Conservation (phyloP, 176 grass and related monocot genomes). For the Alopecurus myosuroides region DNA sequence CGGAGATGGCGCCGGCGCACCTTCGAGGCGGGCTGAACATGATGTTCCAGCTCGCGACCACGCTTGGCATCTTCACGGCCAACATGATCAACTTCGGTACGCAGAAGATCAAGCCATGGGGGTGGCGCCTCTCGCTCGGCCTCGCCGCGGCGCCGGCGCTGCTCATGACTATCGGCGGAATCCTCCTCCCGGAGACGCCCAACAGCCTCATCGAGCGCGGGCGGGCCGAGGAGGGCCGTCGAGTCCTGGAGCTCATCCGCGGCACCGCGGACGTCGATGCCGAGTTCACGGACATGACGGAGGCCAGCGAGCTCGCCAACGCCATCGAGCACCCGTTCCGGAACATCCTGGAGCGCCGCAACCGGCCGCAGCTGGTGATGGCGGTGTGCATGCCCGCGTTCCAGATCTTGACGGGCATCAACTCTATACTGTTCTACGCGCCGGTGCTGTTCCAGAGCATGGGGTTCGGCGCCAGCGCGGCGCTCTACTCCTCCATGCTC, state of each 20-base stretch:
- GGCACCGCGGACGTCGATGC: conserved; percentile 79
- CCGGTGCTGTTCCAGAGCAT: conserved; percentile 97
- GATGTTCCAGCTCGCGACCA: conserved; percentile 97
- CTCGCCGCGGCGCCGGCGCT: conserved; percentile 58
- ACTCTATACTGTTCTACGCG: conserved; percentile 96
- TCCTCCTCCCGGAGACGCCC: conserved; percentile 84
- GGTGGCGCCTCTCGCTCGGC: conserved; percentile 86
- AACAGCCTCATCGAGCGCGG: conserved; percentile 90
- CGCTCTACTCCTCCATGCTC: conserved; percentile 81
- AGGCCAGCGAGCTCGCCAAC: conserved; percentile 86
- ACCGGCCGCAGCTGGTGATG: conserved; percentile 90
- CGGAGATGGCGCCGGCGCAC: conserved; percentile 92
- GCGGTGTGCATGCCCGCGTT: conserved; percentile 89
- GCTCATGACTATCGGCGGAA: conserved; percentile 70
- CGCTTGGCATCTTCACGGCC: conserved; percentile 85
- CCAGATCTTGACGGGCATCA: conserved; percentile 88
- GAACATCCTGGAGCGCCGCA: conserved; percentile 70
- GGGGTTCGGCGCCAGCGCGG: conserved; percentile 67
- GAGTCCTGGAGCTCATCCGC: conserved; percentile 67
- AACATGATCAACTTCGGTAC: conserved; percentile 99
- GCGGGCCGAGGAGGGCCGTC: conserved; percentile 41
- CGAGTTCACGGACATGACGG: conserved; percentile 80
- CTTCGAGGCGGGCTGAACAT: conserved; percentile 86
- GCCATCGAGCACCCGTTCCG: conserved; percentile 86
- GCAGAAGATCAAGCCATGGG: conserved; percentile 71